Conservation (phyloP, 1,284 basidiomycete genomes). For the Trichosporon sp. region DNA sequence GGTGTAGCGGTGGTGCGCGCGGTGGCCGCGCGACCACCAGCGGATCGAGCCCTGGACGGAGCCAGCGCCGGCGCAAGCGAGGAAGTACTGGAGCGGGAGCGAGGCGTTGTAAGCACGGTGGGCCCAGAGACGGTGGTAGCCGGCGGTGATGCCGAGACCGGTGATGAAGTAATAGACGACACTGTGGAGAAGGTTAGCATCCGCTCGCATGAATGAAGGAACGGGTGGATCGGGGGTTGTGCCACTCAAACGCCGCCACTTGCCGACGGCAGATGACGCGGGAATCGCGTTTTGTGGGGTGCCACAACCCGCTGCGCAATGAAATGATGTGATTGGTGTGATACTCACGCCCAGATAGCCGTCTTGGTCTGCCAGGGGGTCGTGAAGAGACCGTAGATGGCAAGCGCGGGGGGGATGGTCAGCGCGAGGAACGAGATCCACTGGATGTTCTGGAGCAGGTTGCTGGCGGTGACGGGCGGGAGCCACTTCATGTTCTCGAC, state of each 20-base stretch:
- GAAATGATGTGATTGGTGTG: no score
- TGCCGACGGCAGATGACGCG: neutral
- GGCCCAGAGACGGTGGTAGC: conserved; percentile 90
- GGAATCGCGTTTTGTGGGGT: neutral
- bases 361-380: conserved; percentile 65
- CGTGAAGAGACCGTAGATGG: conserved; percentile 63
- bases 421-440: conserved; percentile 70
- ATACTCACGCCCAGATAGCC: conserved; percentile 57
- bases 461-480: conserved; percentile 70
- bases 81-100: conserved; percentile 67
- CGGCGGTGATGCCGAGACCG: conserved; percentile 64
- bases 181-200: conserved; percentile 22
- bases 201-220: neutral
- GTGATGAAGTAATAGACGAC: conserved; percentile 80
- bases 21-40: conserved; percentile 93
- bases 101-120: conserved; percentile 89
- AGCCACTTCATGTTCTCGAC: conserved; percentile 67
- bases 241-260: conserved; percentile 4
- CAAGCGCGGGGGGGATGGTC: conserved; percentile 65
- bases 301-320: neutral
- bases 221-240: neutral
- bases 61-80: conserved; percentile 74
- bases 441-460: conserved; percentile 67
- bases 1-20: conserved; percentile 90
- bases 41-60: conserved; percentile 86